Evolutionary conservation across 2,329 filamentous ascomycete species (phyloP), one percentile per base, ranked within the genome.

Genomic region (Aspergillus sp.): DNA sequence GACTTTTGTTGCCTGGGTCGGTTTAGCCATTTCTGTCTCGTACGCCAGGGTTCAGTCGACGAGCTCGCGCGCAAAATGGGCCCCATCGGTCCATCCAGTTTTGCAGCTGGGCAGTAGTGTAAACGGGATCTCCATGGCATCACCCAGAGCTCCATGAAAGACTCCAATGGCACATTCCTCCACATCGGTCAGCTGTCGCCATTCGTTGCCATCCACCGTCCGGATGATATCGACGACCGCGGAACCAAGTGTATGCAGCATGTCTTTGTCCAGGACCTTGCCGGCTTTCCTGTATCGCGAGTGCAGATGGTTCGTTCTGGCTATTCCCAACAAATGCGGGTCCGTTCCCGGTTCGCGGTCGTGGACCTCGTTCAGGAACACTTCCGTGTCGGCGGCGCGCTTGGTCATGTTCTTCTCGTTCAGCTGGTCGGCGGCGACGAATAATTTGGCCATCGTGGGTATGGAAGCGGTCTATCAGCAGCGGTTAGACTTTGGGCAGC

Each of bases 141-240:
- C 73, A 8, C 78, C 80, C 2, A 55, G 15, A 80, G 60, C 35
- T 63, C 62, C 53, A 76, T 79, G 78, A 75, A 82, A 48, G 75
- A 71, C 3, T 67, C 72, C 26, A 67, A 76, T 51, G 2, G 78
- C 78, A 37, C 75, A 79, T 7, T 61, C 47, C 52, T 85, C 81
- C 58, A 82, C 67, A 1, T 75, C 68, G 6, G 69, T 75, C 11
- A 82, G 53, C 3, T 57, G 26, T 2, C 81, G 68, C 79, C 80
- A 85, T 49, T 85, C 81, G 44, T 73, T 78, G 4, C 61, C 57
- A 4, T 63, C 54, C n/a, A 78, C 67, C 63, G 75, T 82, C 17
- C 67, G 61, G 13, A 68, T 52, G 3, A 78, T 76, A 49, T 83
- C 77, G 1, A 67, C 59, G 24, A 78, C 65, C 45, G 80, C 80